These are phyloP conservation scores for Diutina scorzettiae DNA, from an alignment of 1,139 yeast species.

Conservation along the genomic window DNA sequence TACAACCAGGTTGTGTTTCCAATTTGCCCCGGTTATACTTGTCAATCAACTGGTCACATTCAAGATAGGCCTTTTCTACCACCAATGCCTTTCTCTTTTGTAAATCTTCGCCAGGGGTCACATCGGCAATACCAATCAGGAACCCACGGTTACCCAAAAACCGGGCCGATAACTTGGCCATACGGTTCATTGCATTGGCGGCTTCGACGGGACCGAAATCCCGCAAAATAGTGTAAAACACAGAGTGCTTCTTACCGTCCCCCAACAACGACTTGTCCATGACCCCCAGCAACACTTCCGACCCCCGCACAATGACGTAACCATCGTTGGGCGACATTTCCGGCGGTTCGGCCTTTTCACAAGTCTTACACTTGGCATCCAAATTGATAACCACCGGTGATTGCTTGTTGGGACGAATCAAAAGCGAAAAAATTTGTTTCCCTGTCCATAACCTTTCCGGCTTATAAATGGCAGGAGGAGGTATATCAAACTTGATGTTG, in stretches of 20 bases:
- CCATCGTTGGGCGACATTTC: conserved; percentile 99
- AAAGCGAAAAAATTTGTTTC: conserved; percentile 80
- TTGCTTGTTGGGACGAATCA: conserved; percentile 68
- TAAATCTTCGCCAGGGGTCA: conserved; percentile 80
- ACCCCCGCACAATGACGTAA: conserved; percentile 79
- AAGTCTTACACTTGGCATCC: conserved; percentile 91
- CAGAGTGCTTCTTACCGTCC: conserved; percentile 96
- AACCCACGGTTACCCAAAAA: conserved; percentile 91
- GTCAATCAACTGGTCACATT: conserved; percentile 86
- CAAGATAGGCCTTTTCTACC: conserved; percentile 83
- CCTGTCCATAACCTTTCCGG: conserved; percentile 95
- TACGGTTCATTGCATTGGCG: conserved; percentile 91
- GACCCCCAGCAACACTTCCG: conserved; percentile 80
- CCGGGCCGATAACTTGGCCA: conserved; percentile 97
- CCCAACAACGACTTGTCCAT: conserved; percentile 97
- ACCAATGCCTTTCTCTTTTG: conserved; percentile 70
- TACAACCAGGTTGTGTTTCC: conserved; percentile 98
- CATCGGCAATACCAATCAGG: conserved; percentile 95
- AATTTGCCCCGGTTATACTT: conserved; percentile 73
- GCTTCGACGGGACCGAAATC: conserved; percentile 96
- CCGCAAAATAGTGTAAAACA: conserved; percentile 85
- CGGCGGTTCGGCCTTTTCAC: conserved; percentile 50
- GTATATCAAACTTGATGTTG: conserved; percentile 72
- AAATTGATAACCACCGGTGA: conserved; percentile 79
- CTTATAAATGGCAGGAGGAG: conserved; percentile 88